Conservation (phyloP, 1,139 yeast species). For the Kazachstania sp. region DNA sequence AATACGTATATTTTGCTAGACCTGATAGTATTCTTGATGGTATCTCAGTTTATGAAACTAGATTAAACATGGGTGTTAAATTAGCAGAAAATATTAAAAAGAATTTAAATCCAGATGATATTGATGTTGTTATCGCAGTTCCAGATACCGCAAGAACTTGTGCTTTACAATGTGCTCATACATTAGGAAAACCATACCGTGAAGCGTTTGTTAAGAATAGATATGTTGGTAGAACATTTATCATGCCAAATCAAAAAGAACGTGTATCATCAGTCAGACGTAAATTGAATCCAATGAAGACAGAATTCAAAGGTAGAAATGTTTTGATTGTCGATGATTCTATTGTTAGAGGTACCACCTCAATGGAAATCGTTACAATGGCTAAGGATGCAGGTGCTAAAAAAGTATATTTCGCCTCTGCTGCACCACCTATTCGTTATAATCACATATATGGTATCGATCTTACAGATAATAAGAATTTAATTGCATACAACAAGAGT, state of each 20-base stretch:
- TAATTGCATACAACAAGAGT: slow-evolving; percentile 75
- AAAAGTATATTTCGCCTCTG: slow-evolving; percentile 87
- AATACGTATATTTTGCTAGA: slow-evolving; percentile 95
- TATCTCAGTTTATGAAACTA: slow-evolving; percentile 82
- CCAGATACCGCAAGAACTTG: slow-evolving; percentile 96
- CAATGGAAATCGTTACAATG: slow-evolving; percentile 93
- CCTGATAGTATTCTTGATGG: slow-evolving; percentile 97
- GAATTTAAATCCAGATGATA: slow-evolving; percentile 44
- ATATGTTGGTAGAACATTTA: slow-evolving; percentile 94
- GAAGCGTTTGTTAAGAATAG: slow-evolving; percentile 97
- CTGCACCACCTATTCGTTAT: slow-evolving; percentile 93
- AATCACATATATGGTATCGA: slow-evolving; percentile 97
- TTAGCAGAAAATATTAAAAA: slow-evolving; percentile 63
- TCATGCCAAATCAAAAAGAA: slow-evolving; percentile 96
- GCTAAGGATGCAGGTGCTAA: slow-evolving; percentile 97
- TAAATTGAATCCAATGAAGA: slow-evolving; percentile 91
- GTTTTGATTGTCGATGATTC: slow-evolving; percentile 96
- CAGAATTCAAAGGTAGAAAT: slow-evolving; percentile 76
- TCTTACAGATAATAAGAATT: slow-evolving; percentile 88
- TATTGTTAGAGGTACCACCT: slow-evolving; percentile 94
- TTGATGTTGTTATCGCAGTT: slow-evolving; percentile 95
- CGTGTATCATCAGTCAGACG: slow-evolving; percentile 90
- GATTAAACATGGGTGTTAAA: slow-evolving; percentile 90
- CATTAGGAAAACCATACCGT: slow-evolving; percentile 73
- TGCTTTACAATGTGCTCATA: slow-evolving; percentile 85